These are phyloP conservation scores for Neospermospora avenae DNA, from an alignment of 2,329 filamentous ascomycete genomes.

Conservation along the genomic window DNA sequence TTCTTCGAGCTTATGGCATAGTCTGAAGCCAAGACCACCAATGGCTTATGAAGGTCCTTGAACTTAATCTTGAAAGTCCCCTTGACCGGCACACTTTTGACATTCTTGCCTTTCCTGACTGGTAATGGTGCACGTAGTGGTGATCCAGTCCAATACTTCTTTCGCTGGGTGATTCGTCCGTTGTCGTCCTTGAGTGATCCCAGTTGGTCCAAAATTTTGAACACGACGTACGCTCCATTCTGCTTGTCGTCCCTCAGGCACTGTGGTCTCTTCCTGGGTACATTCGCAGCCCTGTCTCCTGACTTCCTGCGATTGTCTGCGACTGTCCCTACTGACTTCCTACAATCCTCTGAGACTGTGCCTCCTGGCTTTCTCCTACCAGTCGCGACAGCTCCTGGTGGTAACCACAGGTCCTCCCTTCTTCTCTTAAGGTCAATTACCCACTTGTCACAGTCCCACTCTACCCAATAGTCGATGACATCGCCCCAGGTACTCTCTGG, in stretches of 20 bases:
- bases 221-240: conserved; percentile 31
- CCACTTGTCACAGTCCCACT: conserved; percentile 75
- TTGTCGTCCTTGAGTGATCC: conserved; percentile 17
- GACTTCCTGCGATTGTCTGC: conserved; percentile 18
- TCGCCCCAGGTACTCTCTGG: conserved; percentile 71
- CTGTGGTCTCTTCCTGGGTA: conserved; percentile 21
- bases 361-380: conserved; percentile 15
- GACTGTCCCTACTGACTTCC: conserved; percentile 22
- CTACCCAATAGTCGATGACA: conserved; percentile 69
- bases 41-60: background rate
- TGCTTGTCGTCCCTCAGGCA: conserved; percentile 30
- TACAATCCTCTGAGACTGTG: conserved; percentile 14
- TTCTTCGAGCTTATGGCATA: background rate
- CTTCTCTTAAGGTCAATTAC: conserved; percentile 52
- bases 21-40: conserved; percentile 8
- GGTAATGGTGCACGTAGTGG: conserved; percentile 5
- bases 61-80: conserved; percentile 6
- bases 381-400: conserved; percentile 24
- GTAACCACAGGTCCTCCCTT: conserved; percentile 33
- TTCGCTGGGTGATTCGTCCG: conserved; percentile 20
- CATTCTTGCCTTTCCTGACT: too few species aligned
- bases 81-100: conserved; percentile 4
- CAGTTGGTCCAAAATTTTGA: conserved; percentile 32
- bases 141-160: conserved; percentile 23
- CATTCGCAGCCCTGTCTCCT: background rate